Percentiles rank a stretch among this genome's conserved stretches.
phyloP scores from a whole-genome alignment of 1,284 basidiomycete species.

The Pseudozyma flocculosa region DNA sequence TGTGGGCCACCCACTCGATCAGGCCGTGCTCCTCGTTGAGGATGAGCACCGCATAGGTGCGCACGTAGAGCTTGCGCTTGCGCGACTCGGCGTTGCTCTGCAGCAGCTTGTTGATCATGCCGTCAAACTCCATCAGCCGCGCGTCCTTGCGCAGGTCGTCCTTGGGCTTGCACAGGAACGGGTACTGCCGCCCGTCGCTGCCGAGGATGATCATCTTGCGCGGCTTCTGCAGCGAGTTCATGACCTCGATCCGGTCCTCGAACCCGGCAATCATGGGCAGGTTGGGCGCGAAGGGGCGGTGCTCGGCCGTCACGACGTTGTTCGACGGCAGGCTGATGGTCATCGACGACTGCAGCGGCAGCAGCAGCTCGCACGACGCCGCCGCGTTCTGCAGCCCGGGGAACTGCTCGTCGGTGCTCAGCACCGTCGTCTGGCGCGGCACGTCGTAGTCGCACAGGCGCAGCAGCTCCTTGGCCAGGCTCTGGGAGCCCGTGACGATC shows the following conservation, averaged over 20 bases:
- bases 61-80: conserved; percentile 40
- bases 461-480: conserved; percentile 52
- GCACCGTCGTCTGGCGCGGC: conserved; percentile 25
- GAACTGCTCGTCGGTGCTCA: conserved; percentile 44
- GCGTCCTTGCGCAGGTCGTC: conserved; percentile 98
- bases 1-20: conserved; percentile 98
- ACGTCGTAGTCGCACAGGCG: conserved; percentile 49
- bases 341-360: conserved; percentile 90
- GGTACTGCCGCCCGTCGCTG: conserved; percentile 79
- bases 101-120: conserved; percentile 95
- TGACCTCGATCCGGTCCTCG: conserved; percentile 82
- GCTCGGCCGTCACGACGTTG: conserved; percentile 62
- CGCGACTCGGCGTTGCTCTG: conserved; percentile 89
- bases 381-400: conserved; percentile 39
- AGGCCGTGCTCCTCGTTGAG: conserved; percentile 96
- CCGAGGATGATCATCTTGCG: conserved; percentile 86
- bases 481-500: conserved; percentile 41
- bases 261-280: conserved; percentile 70
- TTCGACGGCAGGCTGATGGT: conserved; percentile 72
- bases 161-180: conserved; percentile 95
- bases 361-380: conserved; percentile 44
- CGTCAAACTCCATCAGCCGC: conserved; percentile 95
- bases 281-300: conserved; percentile 79
- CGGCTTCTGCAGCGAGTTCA: conserved; percentile 89
- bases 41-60: conserved; percentile 90